Evolutionary conservation across 345 rosid species (phyloP), one percentile per base, ranked within the genome.

Genomic region (Citrus maxima): DNA sequence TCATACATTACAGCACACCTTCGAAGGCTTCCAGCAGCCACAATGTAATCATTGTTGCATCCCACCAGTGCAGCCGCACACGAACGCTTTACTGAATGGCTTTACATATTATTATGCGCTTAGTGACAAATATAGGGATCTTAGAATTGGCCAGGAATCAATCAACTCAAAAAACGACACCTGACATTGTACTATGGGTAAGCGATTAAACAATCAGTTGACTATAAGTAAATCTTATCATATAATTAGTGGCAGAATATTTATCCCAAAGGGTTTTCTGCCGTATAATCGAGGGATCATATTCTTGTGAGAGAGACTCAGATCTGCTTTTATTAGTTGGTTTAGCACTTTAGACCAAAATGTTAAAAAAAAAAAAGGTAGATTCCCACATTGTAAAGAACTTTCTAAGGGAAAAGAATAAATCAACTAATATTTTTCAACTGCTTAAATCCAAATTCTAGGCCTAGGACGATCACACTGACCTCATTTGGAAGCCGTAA

Each of bases 201-300:
- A 68, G 22, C 59, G 58, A 40, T 60, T 37, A 22, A 34, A 35
- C 24, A 18, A 54, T 67, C 22, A 27, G 1, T 21, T 34, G 1
- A 34, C 2, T 54, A 12, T 6, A 10, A 55, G 18, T 12, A 9
- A 46, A 67, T 58, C 68, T 58, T 77, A 77, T 77, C 80, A 55
- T 30, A 21, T 12, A 7, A 38, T 22, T 77, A 69, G 74, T 75
- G 78, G 78, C 59, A 62, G 70, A 63, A 62, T 62, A 62, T 6
- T 42, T 62, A 54, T 75, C 71, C 65, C 28, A 13, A 30, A 75
- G 2, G 14, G 55, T 40, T 38, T 32, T 24, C 32, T n/a, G 72
- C 4, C 55, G 5, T 13, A 6, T 10, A 7, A 21, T 32, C 46
- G 13, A 16, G 35, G 69, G 42, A 32, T 19, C 46, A 32, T 3